Evolutionary conservation across 768 basidiomycete genomes (phyloP).

Genomic region (Amyloporia xantha): DNA sequence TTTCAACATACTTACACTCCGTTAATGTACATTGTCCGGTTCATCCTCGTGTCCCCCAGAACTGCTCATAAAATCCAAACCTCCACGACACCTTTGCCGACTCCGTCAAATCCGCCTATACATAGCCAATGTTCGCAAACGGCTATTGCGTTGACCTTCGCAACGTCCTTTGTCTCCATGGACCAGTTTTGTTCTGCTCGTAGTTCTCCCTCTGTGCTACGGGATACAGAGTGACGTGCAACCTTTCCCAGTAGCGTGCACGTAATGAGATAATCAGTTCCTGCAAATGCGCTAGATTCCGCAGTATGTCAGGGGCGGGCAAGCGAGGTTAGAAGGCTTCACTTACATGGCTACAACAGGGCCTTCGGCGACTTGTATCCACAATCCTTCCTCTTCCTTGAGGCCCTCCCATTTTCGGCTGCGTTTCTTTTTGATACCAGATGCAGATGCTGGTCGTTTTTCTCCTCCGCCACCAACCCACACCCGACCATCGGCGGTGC

Average conservation of each 20-base stretch:
- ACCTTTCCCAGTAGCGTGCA: constrained; percentile 61
- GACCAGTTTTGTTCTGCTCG: constrained; percentile 42
- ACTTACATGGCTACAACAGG: constrained; percentile 68
- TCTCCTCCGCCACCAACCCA: constrained; percentile 67
- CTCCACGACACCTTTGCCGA: constrained; percentile 58
- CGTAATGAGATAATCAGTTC: constrained; percentile 37
- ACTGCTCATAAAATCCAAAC: constrained; percentile 38
- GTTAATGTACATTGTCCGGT: not conserved
- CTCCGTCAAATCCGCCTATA: constrained; percentile 55
- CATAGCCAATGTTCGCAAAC: constrained; percentile 41
- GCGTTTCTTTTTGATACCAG: constrained; percentile 35
- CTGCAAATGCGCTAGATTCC: constrained; percentile 41
- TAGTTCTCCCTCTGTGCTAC: constrained; percentile 31
- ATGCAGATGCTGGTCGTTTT: constrained; percentile 27
- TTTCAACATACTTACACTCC: not conserved
- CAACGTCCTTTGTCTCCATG: constrained; percentile 33
- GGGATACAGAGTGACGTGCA: constrained; percentile 40
- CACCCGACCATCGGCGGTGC: constrained; percentile 71
- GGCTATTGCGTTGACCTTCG: constrained; percentile 63
- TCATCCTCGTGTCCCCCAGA: not conserved
- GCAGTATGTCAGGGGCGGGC: constrained; percentile 3
- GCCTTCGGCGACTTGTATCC: constrained; percentile 56
- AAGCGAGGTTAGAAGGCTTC: not conserved
- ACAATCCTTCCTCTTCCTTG: constrained; percentile 35
- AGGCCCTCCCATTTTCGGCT: constrained; percentile 72